These are phyloP conservation scores for Puccinia horiana DNA, from an alignment of 1,284 basidiomycete species.

Conservation along the genomic window DNA sequence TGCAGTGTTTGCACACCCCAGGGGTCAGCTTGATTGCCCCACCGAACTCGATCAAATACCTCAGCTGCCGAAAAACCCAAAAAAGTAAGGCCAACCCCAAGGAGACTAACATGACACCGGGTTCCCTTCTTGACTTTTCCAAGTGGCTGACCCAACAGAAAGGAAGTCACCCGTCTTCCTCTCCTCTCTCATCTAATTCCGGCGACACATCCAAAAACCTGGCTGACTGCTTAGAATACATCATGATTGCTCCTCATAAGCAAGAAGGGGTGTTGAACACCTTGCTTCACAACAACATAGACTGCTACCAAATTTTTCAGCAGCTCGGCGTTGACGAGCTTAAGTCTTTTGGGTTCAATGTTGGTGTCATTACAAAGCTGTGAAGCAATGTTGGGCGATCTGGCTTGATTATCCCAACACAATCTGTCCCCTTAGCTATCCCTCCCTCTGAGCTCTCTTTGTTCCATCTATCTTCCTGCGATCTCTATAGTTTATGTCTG, in stretches of 20 bases:
- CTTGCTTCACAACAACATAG: neutral
- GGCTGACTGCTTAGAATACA: neutral
- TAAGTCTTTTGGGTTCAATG: slow-evolving; percentile 8
- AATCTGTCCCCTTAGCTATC: too few species aligned
- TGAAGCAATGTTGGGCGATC: neutral
- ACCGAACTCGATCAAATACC: neutral
- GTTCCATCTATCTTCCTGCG: too few species aligned
- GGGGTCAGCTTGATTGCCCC: neutral
- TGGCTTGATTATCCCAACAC: too few species aligned
- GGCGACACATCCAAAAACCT: neutral
- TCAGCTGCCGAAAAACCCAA: neutral
- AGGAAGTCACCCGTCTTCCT: neutral
- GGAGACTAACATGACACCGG: too few species aligned
- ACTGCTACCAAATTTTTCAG: neutral
- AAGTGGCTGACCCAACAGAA: neutral
- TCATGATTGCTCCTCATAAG: neutral
- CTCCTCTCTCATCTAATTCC: neutral
- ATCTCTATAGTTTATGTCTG: too few species aligned
- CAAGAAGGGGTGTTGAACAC: neutral
- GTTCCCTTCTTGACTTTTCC: neutral
- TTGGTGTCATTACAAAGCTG: slow-evolving; percentile 7
- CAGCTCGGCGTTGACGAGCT: neutral
- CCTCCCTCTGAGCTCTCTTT: too few species aligned
- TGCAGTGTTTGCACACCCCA: neutral
- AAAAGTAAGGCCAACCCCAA: neutral